phyloP scores from a whole-genome alignment of 2,329 filamentous ascomycete genomes.

The Lizonia empirigonia region DNA sequence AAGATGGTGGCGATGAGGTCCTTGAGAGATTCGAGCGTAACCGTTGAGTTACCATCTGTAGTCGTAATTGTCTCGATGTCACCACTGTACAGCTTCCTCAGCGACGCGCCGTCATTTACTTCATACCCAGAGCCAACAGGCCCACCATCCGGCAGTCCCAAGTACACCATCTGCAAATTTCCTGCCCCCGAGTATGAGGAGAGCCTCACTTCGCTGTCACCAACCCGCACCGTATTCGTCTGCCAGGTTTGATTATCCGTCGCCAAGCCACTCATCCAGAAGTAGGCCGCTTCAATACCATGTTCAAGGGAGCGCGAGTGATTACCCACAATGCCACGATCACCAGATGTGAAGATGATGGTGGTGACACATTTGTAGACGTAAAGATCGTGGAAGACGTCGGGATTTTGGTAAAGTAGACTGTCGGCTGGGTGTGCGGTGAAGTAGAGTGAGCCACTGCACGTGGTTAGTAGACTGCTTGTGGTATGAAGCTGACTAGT shows the following conservation, averaged over 20 bases:
- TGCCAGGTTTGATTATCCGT: slow-evolving; percentile 12
- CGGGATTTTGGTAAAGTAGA: slow-evolving; percentile 37
- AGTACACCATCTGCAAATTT: slow-evolving; percentile 34
- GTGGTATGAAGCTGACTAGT: background rate
- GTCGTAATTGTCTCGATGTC: slow-evolving; percentile 25
- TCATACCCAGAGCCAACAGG: slow-evolving; percentile 28
- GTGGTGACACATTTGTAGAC: slow-evolving; percentile 36
- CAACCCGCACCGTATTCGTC: slow-evolving; percentile 14
- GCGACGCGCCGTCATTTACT: slow-evolving; percentile 17
- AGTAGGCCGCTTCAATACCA: slow-evolving; percentile 32
- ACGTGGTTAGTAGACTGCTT: background rate
- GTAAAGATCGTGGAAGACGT: slow-evolving; percentile 36
- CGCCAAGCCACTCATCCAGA: slow-evolving; percentile 24
- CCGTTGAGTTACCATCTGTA: slow-evolving; percentile 26
- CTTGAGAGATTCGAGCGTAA: slow-evolving; percentile 28
- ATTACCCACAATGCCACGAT: slow-evolving; percentile 25
- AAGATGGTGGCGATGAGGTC: slow-evolving; percentile 25
- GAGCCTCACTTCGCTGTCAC: slow-evolving; percentile 13
- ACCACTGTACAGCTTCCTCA: slow-evolving; percentile 30
- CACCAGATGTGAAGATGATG: slow-evolving; percentile 34
- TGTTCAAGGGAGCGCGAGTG: slow-evolving; percentile 23
- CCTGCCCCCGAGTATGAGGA: slow-evolving; percentile 17
- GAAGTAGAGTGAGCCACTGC: slow-evolving; percentile 36
- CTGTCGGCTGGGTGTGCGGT: slow-evolving; percentile 34
- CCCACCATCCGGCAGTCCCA: slow-evolving; percentile 34